Percentiles rank a stretch among this genome's conserved stretches.
These are phyloP conservation scores for Amesomyces nigricolor DNA, from an alignment of 2,329 filamentous ascomycete genomes.

Conservation along the genomic window DNA sequence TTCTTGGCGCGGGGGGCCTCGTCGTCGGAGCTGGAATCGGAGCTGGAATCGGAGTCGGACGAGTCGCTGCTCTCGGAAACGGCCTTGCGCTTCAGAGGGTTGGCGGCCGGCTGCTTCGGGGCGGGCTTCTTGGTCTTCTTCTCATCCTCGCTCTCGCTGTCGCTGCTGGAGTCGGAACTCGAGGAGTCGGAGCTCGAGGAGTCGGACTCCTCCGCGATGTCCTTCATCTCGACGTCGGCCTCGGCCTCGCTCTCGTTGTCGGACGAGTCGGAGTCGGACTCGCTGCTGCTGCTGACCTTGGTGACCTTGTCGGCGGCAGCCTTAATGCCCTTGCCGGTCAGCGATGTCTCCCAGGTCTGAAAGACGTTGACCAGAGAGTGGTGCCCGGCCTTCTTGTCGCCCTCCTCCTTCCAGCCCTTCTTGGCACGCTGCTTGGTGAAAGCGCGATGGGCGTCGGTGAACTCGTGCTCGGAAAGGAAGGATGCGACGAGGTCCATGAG, in stretches of 20 bases:
- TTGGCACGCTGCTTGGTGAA: constrained; percentile 58
- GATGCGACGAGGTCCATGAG: constrained; percentile 61
- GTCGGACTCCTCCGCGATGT: constrained; percentile 31
- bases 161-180: constrained; percentile 27
- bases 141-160: constrained; percentile 31
- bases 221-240: constrained; percentile 44
- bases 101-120: constrained; percentile 29
- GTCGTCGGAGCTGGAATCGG: constrained; percentile 41
- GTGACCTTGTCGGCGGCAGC: constrained; percentile 29
- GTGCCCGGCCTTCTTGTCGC: constrained; percentile 25
- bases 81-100: constrained; percentile 53
- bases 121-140: constrained; percentile 25
- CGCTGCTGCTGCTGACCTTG: constrained; percentile 31
- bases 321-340: constrained; percentile 28
- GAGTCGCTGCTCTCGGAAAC: constrained; percentile 36
- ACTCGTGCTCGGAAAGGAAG: constrained; percentile 63
- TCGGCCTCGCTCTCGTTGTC: constrained; percentile 32
- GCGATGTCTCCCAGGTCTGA: constrained; percentile 44
- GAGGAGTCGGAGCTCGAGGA: constrained; percentile 31
- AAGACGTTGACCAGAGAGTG: constrained; percentile 47
- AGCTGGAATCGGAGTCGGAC: constrained; percentile 28
- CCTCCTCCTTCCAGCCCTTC: constrained; percentile 38
- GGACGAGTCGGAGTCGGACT: constrained; percentile 30
- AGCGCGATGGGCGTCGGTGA: constrained; percentile 53
- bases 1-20: constrained; percentile 50